Evolutionary conservation across 345 rosid genomes (phyloP), one percentile per base, ranked within the genome.

Genomic region (Garcia nutans): DNA sequence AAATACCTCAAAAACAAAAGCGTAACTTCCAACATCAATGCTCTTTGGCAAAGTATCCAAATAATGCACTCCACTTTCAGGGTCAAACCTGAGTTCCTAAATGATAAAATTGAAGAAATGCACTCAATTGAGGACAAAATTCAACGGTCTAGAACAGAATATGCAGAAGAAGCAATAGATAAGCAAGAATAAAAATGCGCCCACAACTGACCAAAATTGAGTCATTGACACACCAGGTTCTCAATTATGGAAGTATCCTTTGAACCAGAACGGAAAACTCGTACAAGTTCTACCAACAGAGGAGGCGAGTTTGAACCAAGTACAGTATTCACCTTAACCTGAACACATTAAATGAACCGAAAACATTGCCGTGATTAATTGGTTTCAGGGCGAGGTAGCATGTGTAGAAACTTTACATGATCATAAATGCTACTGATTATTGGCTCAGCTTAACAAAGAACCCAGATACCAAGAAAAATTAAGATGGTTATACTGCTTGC

Each of bases 311-410:
- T 89, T 64, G 97, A 88, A 74, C 97, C 96, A 52, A 93, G 90
- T 9, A 87, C 97, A 33, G 98, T 93, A 82, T 83, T 89, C 72
- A 96, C 97, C 82, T 75, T 88, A 78, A 93, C 97, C 99, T 96
- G 87, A 72, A 79, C 6, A 79, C 20, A 74, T 67, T 66, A 45
- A 82, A 3, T 54, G 16, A 28, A n/a, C 69, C 71, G 42, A 42
- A 56, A 3, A 79, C 52, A 20, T 52, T 60, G 33, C 23, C 5
- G 0, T 12, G 22, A 45, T n/a, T 71, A 55, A 69, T 24, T 69
- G 41, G 31, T 6, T 6, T 17, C 58, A 54, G 58, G 16, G 55
- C 19, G 15, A 65, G 13, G 37, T 1, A 59, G 12, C 24, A 55
- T 9, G 16, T 16, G 33, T 68, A 42, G 24, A 58, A 31, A 45